Percentiles rank a stretch among this genome's conserved stretches.
Evolutionary conservation across 2,329 filamentous ascomycete species (phyloP).

Genomic region (Pestalotiopsis sp.): DNA sequence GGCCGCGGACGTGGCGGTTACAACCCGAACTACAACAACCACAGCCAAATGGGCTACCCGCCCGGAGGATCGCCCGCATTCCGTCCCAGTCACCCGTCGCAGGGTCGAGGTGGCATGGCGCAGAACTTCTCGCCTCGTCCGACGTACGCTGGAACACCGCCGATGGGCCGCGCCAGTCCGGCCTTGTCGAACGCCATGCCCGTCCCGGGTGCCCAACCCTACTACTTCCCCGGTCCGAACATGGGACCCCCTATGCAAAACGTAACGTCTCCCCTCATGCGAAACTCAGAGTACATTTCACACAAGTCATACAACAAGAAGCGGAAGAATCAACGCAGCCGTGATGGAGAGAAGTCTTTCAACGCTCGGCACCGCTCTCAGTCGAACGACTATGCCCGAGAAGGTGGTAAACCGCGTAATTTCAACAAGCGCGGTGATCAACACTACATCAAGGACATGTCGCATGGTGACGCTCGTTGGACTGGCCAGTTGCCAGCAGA

Average conservation of each 20-base stretch:
- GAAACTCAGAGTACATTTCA: constrained; percentile 38
- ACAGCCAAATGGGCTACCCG: constrained; percentile 48
- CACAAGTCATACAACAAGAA: constrained; percentile 42
- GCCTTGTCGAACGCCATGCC: constrained; percentile 64
- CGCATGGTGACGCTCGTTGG: constrained; percentile 2
- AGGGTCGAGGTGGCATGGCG: constrained; percentile 51
- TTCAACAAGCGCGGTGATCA: constrained; percentile 48
- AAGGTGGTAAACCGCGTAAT: constrained; percentile 37
- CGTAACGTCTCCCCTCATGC: constrained; percentile 58
- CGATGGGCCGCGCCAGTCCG: constrained; percentile 42
- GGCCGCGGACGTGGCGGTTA: constrained; percentile 54
- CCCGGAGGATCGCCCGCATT: constrained; percentile 38
- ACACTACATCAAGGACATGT: constrained; percentile 21
- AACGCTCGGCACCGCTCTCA: constrained; percentile 38
- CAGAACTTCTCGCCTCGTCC: constrained; percentile 48
- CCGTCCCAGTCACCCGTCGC: constrained; percentile 44
- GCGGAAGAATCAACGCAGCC: constrained; percentile 45
- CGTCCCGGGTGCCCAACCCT: constrained; percentile 62
- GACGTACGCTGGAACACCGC: constrained; percentile 45
- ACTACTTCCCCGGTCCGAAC: constrained; percentile 61
- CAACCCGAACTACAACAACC: constrained; percentile 50
- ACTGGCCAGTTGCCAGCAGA: constrained; percentile 16
- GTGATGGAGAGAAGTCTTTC: constrained; percentile 50
- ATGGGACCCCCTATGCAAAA: constrained; percentile 64
- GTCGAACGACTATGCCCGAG: constrained; percentile 9